Conservation (phyloP, 2,329 filamentous ascomycete species). For the Trichoderma harzianum region DNA sequence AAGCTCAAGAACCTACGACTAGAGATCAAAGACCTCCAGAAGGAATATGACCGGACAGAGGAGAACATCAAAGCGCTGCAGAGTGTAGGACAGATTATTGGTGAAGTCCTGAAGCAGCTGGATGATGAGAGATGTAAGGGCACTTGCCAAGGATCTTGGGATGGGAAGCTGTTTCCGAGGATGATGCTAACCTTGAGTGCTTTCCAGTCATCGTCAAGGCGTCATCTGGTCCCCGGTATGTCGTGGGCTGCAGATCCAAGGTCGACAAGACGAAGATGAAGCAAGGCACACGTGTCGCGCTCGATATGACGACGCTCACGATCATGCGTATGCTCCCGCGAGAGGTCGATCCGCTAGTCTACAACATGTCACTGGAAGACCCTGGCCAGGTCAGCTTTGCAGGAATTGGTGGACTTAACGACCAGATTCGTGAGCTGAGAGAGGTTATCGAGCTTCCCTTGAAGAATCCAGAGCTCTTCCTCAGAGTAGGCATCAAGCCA, state of each 20-base stretch:
- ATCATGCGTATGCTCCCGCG: constrained; percentile 99
- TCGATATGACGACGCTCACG: constrained; percentile 98
- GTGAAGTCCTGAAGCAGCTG: constrained; percentile 96
- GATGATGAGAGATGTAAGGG: constrained; percentile 94
- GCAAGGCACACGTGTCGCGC: constrained; percentile 93
- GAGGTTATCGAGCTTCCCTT: constrained; percentile 97
- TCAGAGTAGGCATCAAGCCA: constrained; percentile 96
- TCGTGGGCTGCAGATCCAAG: constrained; percentile 96
- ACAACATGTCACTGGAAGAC: constrained; percentile 99
- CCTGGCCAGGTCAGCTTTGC: constrained; percentile 97
- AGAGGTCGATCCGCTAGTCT: constrained; percentile 96
- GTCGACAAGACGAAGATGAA: constrained; percentile 97
- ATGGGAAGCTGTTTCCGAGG: not conserved
- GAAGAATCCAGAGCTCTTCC: constrained; percentile 97
- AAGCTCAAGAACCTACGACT: constrained; percentile 92
- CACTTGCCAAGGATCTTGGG: not conserved
- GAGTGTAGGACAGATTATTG: constrained; percentile 98
- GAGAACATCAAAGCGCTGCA: constrained; percentile 99
- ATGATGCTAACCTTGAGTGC: constrained; percentile 15
- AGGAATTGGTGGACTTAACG: constrained; percentile 95
- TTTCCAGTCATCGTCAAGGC: constrained; percentile 91
- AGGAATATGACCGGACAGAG: constrained; percentile 94
- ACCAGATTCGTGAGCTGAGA: constrained; percentile 94
- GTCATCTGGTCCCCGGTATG: constrained; percentile 93
- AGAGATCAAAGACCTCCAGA: constrained; percentile 93